Evolutionary conservation across 2,329 filamentous ascomycete genomes (phyloP), one percentile per base, ranked within the genome.

Genomic region (Tolypocladium pustulatum): DNA sequence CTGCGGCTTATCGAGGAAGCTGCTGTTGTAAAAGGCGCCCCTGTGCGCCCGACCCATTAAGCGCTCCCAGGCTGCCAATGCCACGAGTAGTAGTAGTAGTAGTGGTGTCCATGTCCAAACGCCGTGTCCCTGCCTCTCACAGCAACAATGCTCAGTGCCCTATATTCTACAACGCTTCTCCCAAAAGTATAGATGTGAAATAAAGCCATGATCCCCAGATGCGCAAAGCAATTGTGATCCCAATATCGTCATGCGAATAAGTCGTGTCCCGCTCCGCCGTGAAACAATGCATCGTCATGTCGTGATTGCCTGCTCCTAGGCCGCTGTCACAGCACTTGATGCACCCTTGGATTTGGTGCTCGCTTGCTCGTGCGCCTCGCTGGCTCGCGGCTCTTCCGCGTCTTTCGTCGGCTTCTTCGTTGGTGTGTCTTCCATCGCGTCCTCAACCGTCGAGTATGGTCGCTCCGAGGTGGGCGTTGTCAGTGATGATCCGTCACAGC

Each of bases 391-490:
- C 22, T 64, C 56, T 20, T 61, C 65, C 3, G 30, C 27, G 37
- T 69, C 66, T 56, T 65, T 61, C 30, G 58, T 58, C 55, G 60
- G 56, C 61, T 69, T 71, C 49, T 68, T 71, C 38, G 64, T 68
- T 12, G 69, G 68, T 1, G 70, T 72, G 12, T 69, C 69, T 32
- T 71, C 71, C 30, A 62, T 63, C 25, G 64, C 61, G 22, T 72
- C 69, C 40, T 71, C 71, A 20, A 66, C 61, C 13, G 70, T 63
- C 3, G 72, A 73, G 41, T 64, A 69, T 12, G 67, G 67, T 36
- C 69, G 69, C 43, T 75, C 73, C 27, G 72, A 75, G 2, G 71
- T 75, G 2, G 73, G 72, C 1, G 73, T 75, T 36, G 72, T 73
- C 20, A 73, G 62, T 10, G 70, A 72, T 12, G 73, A 72, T 32